Base-by-base conservation (phyloP, 139 green algal species). In the Chlorella sorokiniana region DNA sequence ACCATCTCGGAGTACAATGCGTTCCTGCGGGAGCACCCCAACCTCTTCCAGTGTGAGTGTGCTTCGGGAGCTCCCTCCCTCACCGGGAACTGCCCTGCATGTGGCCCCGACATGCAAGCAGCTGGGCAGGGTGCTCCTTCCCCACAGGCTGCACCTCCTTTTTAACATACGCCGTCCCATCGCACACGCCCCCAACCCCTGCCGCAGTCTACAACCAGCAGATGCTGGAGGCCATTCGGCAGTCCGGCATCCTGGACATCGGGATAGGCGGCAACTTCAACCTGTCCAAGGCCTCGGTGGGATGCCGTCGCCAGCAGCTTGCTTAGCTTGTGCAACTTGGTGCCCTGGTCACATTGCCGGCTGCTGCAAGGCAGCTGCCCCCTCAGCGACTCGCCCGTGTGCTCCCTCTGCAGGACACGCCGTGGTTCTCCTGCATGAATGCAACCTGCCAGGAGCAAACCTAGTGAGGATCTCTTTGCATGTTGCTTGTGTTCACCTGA, bases 361-460 rank as follows among this genome's bases (percentile, higher is more conserved):
- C 0, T 51, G 52, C 29, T 56, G 76, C 76, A 23, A 20, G 14
- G 52, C n/a, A n/a, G n/a, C n/a, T n/a, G n/a, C n/a, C n/a, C n/a
- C n/a, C n/a, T n/a, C n/a, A n/a, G n/a, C n/a, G n/a, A n/a, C n/a
- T n/a, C n/a, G n/a, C 56, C 56, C 23, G 18, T 22, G 18, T 33
- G 11, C 37, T 83, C 23, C 4, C 11, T 10, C 10, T 25, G 62
- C 63, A 78, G 79, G 52, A 76, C 18, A 54, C 48, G 41, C 69
- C 81, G 3, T 85, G 81, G 81, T 74, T 52, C 20, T 8, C 1
- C n/a, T 85, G 81, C 69, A 31, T 85, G 14, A 22, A 29, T 18
- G 27, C 51, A 3, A 33, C 40, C 16, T 84, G 67, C 41, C 7
- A 48, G n/a, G 44, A 63, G 35, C n/a, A 48, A 31, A 72, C 35